Evolutionary conservation across 495 filamentous ascomycete species (phyloP), one percentile per base, ranked within the genome.

Genomic region (Bryoglossum gracile): DNA sequence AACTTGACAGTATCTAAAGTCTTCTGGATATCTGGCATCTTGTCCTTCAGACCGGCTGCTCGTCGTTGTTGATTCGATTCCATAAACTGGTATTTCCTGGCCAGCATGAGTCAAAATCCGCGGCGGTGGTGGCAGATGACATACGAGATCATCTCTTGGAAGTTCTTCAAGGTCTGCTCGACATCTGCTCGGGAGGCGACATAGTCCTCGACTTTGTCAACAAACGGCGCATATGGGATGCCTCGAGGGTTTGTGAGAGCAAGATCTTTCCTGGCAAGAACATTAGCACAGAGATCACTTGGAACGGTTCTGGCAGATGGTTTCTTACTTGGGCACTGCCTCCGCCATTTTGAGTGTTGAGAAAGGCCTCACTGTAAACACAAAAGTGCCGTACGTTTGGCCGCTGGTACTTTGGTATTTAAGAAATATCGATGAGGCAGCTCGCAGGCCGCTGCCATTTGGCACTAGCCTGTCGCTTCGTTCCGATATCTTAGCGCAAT

Each of bases 71-170:
- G 86, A 69, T 95, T 97, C 57, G 83, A 74, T 72, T 97, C 89
- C 92, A 98, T 98, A 69, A 96, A 98, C 65, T 97, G 94, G 70
- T 98, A 98, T 74, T 98, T 97, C 46, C 85, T 90, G 33, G 32
- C 26, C 6, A 24, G 40, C 26, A 49, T 56, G 13, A 53, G 51
- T 40, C 28, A 43, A n/a, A 43, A 35, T 40, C 48, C 23, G 8
- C 13, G 14, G 8, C 39, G 6, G 3, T 26, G 18, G n/a, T 30
- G 3, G 18, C 17, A 6, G 13, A 37, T n/a, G n/a, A 44, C 47
- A 16, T 43, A 59, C 51, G 91, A 89, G 57, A 98, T 97, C 94
- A 98, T 95, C 74, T 98, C 92, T 66, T 97, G 92, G 66, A 98
- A 97, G 60, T 77, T 89, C 62, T 85, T 83, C 58, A 98, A 74